Percentiles rank a stretch among this genome's conserved stretches.
phyloP scores from a whole-genome alignment of 352 stramenopile species.

The Peronospora belbahrii region DNA sequence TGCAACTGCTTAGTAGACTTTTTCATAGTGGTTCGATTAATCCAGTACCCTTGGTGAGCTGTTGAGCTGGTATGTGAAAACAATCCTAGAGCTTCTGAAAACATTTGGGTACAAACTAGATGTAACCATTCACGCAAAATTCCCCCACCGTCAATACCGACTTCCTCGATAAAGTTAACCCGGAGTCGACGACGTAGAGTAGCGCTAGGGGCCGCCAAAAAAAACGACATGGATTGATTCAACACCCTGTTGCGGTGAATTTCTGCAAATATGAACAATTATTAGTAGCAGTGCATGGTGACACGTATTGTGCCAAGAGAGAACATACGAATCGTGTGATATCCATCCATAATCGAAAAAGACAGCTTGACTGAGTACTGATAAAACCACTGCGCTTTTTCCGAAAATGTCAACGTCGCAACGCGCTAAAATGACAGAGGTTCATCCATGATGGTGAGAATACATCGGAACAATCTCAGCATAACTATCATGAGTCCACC shows the following conservation, averaged over 20 bases:
- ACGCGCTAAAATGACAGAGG: constrained; percentile 23
- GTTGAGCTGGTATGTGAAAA: constrained; percentile 43
- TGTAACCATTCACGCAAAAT: constrained; percentile 78
- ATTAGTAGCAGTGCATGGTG: not conserved
- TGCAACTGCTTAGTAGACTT: constrained; percentile 31
- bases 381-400: constrained; percentile 67
- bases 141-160: constrained; percentile 63
- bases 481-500: not conserved
- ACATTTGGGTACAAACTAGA: constrained; percentile 61
- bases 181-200: constrained; percentile 63
- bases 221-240: constrained; percentile 56
- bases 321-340: constrained; percentile 59
- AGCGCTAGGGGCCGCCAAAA: constrained; percentile 39
- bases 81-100: constrained; percentile 37
- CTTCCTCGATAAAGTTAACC: constrained; percentile 81
- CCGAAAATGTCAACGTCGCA: constrained; percentile 35
- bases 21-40: constrained; percentile 28
- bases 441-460: not conserved
- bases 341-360: constrained; percentile 43
- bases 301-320: not conserved
- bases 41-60: constrained; percentile 54
- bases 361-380: constrained; percentile 51
- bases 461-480: not conserved
- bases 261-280: constrained; percentile 16
- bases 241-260: constrained; percentile 61